Evolutionary conservation across 768 basidiomycete genomes (phyloP).

Genomic region (Lactarius hengduanensis): DNA sequence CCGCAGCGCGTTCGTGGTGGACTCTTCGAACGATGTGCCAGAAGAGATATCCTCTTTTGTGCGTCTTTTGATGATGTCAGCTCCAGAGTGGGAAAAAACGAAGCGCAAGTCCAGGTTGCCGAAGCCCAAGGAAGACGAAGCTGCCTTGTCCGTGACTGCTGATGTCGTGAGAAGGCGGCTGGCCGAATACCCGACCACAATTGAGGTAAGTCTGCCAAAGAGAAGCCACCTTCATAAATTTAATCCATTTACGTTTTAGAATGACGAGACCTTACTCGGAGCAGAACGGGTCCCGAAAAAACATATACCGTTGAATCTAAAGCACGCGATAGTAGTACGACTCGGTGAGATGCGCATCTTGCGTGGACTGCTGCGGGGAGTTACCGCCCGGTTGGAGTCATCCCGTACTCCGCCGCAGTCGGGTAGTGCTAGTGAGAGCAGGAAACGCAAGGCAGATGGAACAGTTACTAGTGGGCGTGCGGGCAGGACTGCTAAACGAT

Average conservation of each 20-base stretch:
- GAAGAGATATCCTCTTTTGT: conserved; percentile 60
- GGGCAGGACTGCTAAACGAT: conserved; percentile 9
- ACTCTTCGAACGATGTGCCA: conserved; percentile 52
- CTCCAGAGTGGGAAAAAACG: conserved; percentile 58
- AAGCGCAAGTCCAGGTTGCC: conserved; percentile 68
- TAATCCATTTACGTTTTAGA: conserved; percentile 36
- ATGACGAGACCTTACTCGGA: conserved; percentile 49
- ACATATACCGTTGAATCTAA: conserved; percentile 44
- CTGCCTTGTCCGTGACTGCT: conserved; percentile 47
- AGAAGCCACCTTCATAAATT: conserved; percentile 1
- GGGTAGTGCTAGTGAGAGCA: neutral
- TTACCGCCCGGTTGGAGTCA: conserved; percentile 1
- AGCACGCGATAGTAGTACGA: conserved; percentile 68
- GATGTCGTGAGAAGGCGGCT: conserved; percentile 52
- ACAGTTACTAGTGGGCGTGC: neutral
- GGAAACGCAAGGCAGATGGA: conserved; percentile 18
- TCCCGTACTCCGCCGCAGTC: neutral
- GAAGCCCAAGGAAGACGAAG: conserved; percentile 58
- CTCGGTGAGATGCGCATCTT: conserved; percentile 79
- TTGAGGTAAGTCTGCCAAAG: conserved; percentile 49
- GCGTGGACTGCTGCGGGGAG: conserved; percentile 20
- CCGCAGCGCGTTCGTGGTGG: conserved; percentile 55
- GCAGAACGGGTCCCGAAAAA: conserved; percentile 23
- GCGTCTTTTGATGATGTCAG: conserved; percentile 56
- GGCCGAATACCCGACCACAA: conserved; percentile 53